These are phyloP conservation scores for Glaciozyma martinii DNA, from an alignment of 768 basidiomycete genomes.

Conservation along the genomic window DNA sequence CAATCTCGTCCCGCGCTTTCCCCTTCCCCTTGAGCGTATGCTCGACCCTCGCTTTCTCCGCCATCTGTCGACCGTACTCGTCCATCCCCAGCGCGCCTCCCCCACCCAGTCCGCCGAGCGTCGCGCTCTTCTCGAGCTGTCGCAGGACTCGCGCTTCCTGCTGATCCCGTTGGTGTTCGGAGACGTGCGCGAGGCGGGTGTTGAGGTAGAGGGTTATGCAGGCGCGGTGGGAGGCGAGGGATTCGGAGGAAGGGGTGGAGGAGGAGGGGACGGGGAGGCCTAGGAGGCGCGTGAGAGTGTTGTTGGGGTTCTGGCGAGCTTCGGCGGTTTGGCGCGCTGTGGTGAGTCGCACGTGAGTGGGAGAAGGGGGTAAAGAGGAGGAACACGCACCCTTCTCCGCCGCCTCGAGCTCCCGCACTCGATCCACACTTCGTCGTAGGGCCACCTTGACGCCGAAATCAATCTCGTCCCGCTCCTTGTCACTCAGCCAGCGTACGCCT, in stretches of 20 bases:
- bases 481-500: constrained; percentile 50
- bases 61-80: constrained; percentile 25
- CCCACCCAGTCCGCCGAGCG: constrained; percentile 57
- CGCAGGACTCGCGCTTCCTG: constrained; percentile 90
- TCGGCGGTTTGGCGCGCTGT: not conserved
- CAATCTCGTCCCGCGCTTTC: not conserved
- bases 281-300: constrained; percentile 48
- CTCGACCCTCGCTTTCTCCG: not conserved
- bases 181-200: constrained; percentile 66
- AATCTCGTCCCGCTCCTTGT: constrained; percentile 90
- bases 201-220: constrained; percentile 85
- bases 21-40: constrained; percentile 41
- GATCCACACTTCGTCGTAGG: constrained; percentile 71
- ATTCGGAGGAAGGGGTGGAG: constrained; percentile 56
- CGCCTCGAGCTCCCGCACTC: constrained; percentile 77
- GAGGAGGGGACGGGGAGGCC: constrained; percentile 63
- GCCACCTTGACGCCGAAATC: constrained; percentile 85
- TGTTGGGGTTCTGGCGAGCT: not conserved
- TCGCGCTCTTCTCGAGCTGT: constrained; percentile 70
- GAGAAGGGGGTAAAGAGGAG: fast-evolving
- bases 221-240: constrained; percentile 82
- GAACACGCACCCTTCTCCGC: constrained; percentile 69
- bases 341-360: not conserved
- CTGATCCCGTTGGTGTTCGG: constrained; percentile 70
- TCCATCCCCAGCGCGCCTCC: constrained; percentile 46